A percentile compares a stretch with the other conserved stretches of the same genome.
Evolutionary conservation across 2,329 filamentous ascomycete genomes (phyloP).

Genomic region (Alternaria sp.): DNA sequence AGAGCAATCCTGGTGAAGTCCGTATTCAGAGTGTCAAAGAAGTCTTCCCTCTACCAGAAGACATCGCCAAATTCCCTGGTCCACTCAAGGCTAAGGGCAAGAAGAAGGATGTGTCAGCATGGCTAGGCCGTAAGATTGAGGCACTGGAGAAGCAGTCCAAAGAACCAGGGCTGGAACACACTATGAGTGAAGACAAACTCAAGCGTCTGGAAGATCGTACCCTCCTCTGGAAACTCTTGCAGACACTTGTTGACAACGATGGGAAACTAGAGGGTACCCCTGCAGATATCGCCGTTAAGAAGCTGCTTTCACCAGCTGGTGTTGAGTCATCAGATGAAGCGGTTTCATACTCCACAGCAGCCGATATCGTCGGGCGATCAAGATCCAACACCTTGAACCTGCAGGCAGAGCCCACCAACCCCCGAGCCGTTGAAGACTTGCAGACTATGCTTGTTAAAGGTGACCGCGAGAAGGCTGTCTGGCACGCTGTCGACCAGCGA

Average conservation of each 20-base stretch:
- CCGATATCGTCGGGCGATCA: constrained; percentile 50
- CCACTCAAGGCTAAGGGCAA: constrained; percentile 89
- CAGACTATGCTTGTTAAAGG: constrained; percentile 78
- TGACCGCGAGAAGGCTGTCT: constrained; percentile 88
- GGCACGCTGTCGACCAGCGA: constrained; percentile 90
- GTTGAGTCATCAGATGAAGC: constrained; percentile 34
- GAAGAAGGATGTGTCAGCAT: constrained; percentile 89
- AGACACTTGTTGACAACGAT: constrained; percentile 84
- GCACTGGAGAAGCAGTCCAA: constrained; percentile 67
- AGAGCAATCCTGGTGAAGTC: constrained; percentile 82
- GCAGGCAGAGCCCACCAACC: constrained; percentile 72
- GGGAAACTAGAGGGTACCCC: constrained; percentile 77
- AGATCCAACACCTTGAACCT: constrained; percentile 43
- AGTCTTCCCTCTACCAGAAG: constrained; percentile 73
- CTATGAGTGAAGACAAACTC: constrained; percentile 64
- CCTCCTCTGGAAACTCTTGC: constrained; percentile 86
- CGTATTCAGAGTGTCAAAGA: constrained; percentile 79
- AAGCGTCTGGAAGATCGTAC: constrained; percentile 81
- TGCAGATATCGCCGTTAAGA: constrained; percentile 77
- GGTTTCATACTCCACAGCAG: constrained; percentile 43
- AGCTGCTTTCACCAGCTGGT: constrained; percentile 71
- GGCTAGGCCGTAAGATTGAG: constrained; percentile 81
- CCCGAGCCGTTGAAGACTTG: constrained; percentile 73
- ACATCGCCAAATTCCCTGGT: constrained; percentile 83
- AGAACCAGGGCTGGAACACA: constrained; percentile 58